Evolutionary conservation across 2,329 filamentous ascomycete genomes (phyloP), one percentile per base, ranked within the genome.

Genomic region (Colletotrichum agaves): DNA sequence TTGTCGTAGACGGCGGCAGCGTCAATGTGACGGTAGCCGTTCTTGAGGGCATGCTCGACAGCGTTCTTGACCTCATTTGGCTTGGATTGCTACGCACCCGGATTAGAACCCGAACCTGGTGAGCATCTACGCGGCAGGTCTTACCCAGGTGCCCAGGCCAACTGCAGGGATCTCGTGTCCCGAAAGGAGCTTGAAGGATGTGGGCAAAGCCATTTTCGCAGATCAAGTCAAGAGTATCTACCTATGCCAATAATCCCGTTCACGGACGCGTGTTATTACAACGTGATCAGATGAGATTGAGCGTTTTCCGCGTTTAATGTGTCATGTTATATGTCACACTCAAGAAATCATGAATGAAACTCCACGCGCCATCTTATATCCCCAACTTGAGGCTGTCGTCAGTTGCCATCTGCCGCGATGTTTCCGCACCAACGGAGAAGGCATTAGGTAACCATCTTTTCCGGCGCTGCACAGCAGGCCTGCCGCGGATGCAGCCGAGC

Each of bases 1-100:
- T 91, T 91, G 73, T 86, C 86, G 74, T 92, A 91, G 47, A 87
- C 87, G 64, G 89, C 82, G 53, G 88, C 87, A 68, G 86, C 88
- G 74, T 87, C 85, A 70, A 89, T 86, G 73, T 88, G 86, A 57
- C 86, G 82, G 76, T 90, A 90, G 52, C 88, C 88, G 49, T 78
- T 77, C 69, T 82, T 81, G 8, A 90, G 79, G 15, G 87, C 87
- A 59, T 79, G 79, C 74, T 88, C 86, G 67, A 91, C 89, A 19
- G 89, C 89, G 63, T 73, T 74, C 70, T 74, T 11, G 5, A 72
- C 72, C 47, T 73, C 67, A 12, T 69, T 87, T 80, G 74, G 86
- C 82, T 69, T 89, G 86, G 77, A 90, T 84, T 73, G 72, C 72
- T 70, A 31, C 8, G 12, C 11, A 0, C 3, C 50, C 13, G 7